Evolutionary conservation across 805 yeast species (phyloP).

Genomic region (Phaffomyces opuntiae): DNA sequence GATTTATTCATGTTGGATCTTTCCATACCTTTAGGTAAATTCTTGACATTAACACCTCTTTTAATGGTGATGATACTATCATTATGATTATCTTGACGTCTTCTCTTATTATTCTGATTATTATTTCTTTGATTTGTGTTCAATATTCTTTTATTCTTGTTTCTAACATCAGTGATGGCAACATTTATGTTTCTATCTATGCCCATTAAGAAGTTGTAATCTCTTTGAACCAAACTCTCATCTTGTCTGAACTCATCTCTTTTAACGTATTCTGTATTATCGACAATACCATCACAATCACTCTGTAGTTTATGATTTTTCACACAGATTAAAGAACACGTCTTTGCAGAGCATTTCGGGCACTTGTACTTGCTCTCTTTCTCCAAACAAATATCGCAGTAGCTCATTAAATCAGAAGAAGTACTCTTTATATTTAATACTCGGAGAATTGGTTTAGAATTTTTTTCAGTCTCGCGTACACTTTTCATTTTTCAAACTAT

Average conservation of each 20-base stretch:
- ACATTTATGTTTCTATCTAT: constrained; percentile 56
- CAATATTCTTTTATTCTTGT: constrained; percentile 39
- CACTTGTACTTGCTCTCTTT: constrained; percentile 59
- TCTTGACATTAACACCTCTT: constrained; percentile 60
- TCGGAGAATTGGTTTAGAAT: not conserved
- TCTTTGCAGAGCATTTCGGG: constrained; percentile 62
- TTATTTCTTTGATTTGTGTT: not conserved
- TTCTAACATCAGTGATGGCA: constrained; percentile 43
- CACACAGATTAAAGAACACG: constrained; percentile 71
- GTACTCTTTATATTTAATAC: too few species aligned
- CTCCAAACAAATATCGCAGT: constrained; percentile 41
- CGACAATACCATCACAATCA: constrained; percentile 61
- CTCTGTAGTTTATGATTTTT: constrained; percentile 56
- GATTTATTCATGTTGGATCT: constrained; percentile 58
- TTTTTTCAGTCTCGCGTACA: too few species aligned
- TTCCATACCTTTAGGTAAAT: constrained; percentile 70
- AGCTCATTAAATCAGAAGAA: not conserved
- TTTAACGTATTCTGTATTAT: constrained; percentile 51
- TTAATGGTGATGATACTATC: constrained; percentile 27
- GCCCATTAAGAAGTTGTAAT: constrained; percentile 65
- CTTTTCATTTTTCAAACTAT: not conserved
- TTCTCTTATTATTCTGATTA: constrained; percentile 5
- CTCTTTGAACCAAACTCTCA: constrained; percentile 51
- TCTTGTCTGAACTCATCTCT: constrained; percentile 37
- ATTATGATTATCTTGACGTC: constrained; percentile 1